Evolutionary conservation across 2,329 filamentous ascomycete species (phyloP), one percentile per base, ranked within the genome.

Genomic region (Colletotrichum camelliae): DNA sequence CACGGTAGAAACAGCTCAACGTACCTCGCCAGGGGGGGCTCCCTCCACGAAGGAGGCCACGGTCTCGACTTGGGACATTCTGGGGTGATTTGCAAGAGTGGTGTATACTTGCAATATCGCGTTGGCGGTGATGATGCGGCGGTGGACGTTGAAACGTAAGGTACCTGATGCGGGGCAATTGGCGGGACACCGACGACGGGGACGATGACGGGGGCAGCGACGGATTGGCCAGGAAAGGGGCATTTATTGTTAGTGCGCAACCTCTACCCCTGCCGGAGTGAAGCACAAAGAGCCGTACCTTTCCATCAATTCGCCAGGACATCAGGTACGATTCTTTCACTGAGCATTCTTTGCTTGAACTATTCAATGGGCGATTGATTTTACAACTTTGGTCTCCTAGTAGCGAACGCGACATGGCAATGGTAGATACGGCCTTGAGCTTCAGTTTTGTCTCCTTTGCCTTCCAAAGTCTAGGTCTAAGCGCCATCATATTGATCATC

Each of bases 1-100:
- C 33, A 74, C 72, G 76, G 75, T 16, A 66, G 65, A 57, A 57
- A 71, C 29, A 48, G 71, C 77, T 77, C 78, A 78, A 84, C 87
- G 81, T 91, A 98, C 96, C 94, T 99, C 97, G 89, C 97, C 97
- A 27, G 97, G 97, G 64, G 97, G 97, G 81, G 97, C 96, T 82
- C 95, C 95, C 88, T 98, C 93, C 79, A 99, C 93, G 85, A 98
- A 99, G 67, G 96, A 93, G 79, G 96, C 94, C 79, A 95, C 89
- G 72, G 93, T 92, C 77, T 91, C 89, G 78, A 91, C 80, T 72
- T 87, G 84, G 70, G 74, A 76, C 74, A 76, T 75, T 55, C 18
- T 68, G 83, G 87, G 81, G 80, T 86, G 84, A 15, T 43, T 9
- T 48, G 27, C 60, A 21, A 16, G 27, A 27, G 24, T 61, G 10